Percentiles rank a stretch among this genome's conserved stretches.
Conservation (phyloP, 371 early-diverging fungal genomes). For the Lichtheimia ornata region DNA sequence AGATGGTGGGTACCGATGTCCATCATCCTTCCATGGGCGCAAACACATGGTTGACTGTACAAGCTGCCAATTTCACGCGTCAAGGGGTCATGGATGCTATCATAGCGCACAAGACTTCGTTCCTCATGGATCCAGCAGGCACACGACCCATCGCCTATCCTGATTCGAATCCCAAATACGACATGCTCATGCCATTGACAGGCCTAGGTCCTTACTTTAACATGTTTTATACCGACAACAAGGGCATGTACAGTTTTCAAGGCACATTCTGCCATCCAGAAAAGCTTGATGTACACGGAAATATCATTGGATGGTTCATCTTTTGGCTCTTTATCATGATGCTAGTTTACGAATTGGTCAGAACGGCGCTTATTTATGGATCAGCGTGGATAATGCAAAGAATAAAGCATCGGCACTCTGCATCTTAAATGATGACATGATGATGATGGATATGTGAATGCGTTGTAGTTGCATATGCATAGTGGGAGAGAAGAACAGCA, state of each 20-base stretch:
- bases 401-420: too few species aligned
- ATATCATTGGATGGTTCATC: conserved; percentile 65
- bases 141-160: conserved; percentile 59
- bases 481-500: too few species aligned
- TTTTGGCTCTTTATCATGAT: conserved; percentile 54
- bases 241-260: conserved; percentile 77
- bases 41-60: conserved; percentile 67
- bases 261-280: conserved; percentile 66
- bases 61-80: conserved; percentile 45
- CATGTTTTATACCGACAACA: conserved; percentile 57
- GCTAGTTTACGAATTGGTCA: conserved; percentile 27
- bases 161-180: conserved; percentile 35
- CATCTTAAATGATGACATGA: too few species aligned
- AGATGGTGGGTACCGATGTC: conserved; percentile 71
- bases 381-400: neutral
- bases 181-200: conserved; percentile 50
- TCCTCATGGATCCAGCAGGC: conserved; percentile 72
- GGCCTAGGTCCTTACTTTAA: conserved; percentile 59
- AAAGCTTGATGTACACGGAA: conserved; percentile 35
- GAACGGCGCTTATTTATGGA: conserved; percentile 9
- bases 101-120: conserved; percentile 60
- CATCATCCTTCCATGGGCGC: conserved; percentile 65
- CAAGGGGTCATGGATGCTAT: conserved; percentile 63
- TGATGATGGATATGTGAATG: too few species aligned
- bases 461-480: too few species aligned